Conservation (phyloP, 2,329 filamentous ascomycete species). For the Lithohypha guttulata region DNA sequence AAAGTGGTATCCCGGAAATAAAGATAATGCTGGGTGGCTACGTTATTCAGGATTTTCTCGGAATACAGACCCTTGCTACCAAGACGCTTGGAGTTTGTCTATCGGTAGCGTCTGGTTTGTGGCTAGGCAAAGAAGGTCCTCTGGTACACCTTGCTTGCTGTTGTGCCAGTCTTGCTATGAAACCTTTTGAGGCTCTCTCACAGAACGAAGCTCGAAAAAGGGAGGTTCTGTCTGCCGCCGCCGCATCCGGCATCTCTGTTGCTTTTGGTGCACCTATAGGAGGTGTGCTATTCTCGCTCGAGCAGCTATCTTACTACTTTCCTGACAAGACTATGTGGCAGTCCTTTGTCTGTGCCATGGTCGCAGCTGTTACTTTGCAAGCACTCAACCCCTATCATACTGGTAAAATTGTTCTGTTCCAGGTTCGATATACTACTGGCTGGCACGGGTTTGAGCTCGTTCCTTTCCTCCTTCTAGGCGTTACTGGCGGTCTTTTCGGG, state of each 20-base stretch:
- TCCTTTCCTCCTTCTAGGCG: constrained; percentile 75
- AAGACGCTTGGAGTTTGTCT: constrained; percentile 85
- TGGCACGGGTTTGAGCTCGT: constrained; percentile 94
- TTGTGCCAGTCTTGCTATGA: constrained; percentile 89
- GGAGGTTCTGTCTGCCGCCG: constrained; percentile 84
- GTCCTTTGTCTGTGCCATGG: constrained; percentile 97
- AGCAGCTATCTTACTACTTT: constrained; percentile 95
- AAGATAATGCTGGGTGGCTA: constrained; percentile 93
- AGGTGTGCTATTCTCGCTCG: constrained; percentile 89
- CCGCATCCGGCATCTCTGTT: constrained; percentile 84
- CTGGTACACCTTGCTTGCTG: constrained; percentile 95
- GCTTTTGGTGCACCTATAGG: constrained; percentile 91
- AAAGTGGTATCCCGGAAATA: constrained; percentile 95
- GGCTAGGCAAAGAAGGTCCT: constrained; percentile 92
- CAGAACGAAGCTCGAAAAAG: constrained; percentile 88
- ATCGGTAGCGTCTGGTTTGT: constrained; percentile 85
- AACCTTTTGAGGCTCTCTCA: constrained; percentile 69
- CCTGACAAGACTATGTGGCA: constrained; percentile 99
- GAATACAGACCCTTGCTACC: constrained; percentile 75
- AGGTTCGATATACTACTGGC: constrained; percentile 80
- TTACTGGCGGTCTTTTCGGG: constrained; percentile 86
- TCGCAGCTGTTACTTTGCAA: constrained; percentile 88
- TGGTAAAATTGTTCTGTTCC: constrained; percentile 89
- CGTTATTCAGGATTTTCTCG: constrained; percentile 77
- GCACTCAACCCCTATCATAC: constrained; percentile 89